phyloP scores from a whole-genome alignment of 805 yeast species.

The Candida koratica region DNA sequence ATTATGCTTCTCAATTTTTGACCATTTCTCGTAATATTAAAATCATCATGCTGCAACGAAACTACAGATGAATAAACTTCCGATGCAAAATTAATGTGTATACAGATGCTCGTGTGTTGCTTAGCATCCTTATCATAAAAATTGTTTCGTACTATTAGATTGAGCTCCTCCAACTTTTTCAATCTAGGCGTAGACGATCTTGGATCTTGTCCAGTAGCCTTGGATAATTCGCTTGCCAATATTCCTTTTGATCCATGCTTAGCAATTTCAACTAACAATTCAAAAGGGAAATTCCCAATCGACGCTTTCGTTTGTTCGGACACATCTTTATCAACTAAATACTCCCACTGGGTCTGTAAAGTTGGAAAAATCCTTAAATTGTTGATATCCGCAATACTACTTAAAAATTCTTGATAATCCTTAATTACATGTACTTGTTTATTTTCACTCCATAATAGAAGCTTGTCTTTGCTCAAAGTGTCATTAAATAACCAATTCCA shows the following conservation, averaged over 20 bases:
- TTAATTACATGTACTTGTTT: conserved; percentile 6
- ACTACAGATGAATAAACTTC: conserved; percentile 21
- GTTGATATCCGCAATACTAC: conserved; percentile 16
- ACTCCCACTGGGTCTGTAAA: conserved; percentile 54
- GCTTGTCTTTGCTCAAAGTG: conserved; percentile 8
- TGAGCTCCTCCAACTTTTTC: conserved; percentile 48
- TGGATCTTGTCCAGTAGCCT: conserved; percentile 62
- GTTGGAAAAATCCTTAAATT: conserved; percentile 32
- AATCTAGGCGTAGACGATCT: conserved; percentile 65
- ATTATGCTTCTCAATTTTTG: conserved; percentile 33
- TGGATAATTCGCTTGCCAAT: conserved; percentile 53
- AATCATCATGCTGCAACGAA: conserved; percentile 8
- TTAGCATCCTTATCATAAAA: conserved; percentile 36
- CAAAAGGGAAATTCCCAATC: conserved; percentile 50
- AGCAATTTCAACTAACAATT: conserved; percentile 61
- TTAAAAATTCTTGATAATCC: conserved; percentile 17
- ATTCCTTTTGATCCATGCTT: conserved; percentile 54
- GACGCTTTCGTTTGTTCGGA: conserved; percentile 46
- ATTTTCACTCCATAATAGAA: conserved; percentile 14
- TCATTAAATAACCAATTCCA: conserved; percentile 39
- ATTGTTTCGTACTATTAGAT: conserved; percentile 41
- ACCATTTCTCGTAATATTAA: conserved; percentile 22
- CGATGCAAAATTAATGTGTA: conserved; percentile 45
- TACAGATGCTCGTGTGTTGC: conserved; percentile 51
- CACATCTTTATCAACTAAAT: conserved; percentile 47